phyloP scores from a whole-genome alignment of 768 basidiomycete genomes.

The Rhodotorula diobovata region DNA sequence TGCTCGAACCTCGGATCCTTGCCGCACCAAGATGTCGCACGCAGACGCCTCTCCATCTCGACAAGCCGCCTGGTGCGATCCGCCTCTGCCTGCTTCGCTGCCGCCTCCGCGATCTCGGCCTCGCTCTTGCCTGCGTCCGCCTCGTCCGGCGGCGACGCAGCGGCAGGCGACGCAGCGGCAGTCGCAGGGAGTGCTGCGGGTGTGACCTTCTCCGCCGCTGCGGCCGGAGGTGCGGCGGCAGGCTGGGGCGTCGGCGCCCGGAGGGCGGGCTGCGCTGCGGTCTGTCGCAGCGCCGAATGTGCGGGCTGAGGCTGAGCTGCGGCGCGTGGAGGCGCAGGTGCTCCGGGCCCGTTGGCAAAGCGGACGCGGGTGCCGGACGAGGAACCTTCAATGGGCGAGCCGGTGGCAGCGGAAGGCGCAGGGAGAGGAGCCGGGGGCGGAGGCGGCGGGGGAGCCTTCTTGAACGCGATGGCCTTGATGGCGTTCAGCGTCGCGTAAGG shows the following conservation, averaged over 20 bases:
- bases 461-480: background rate
- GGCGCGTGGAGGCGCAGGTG: background rate
- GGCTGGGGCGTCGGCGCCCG: background rate
- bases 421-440: background rate
- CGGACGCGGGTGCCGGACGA: background rate
- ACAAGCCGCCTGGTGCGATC: background rate
- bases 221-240: background rate
- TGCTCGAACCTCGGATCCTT: background rate
- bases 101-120: background rate
- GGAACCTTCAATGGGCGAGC: background rate
- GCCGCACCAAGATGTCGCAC: background rate
- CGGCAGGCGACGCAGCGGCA: too few species aligned
- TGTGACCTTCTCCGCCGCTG: too few species aligned
- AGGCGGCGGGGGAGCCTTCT: background rate
- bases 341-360: background rate
- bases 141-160: too few species aligned
- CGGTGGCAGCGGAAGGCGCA: background rate
- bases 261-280: background rate
- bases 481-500: background rate
- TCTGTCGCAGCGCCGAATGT: background rate
- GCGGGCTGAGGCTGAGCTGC: too few species aligned
- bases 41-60: slow-evolving; percentile 14
- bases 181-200: background rate
- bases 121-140: background rate
- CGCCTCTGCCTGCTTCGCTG: background rate